A percentile compares a stretch with the other conserved stretches of the same genome.
Evolutionary conservation across 257 asterid genomes (phyloP).

Genomic region (Solanum rostratum): DNA sequence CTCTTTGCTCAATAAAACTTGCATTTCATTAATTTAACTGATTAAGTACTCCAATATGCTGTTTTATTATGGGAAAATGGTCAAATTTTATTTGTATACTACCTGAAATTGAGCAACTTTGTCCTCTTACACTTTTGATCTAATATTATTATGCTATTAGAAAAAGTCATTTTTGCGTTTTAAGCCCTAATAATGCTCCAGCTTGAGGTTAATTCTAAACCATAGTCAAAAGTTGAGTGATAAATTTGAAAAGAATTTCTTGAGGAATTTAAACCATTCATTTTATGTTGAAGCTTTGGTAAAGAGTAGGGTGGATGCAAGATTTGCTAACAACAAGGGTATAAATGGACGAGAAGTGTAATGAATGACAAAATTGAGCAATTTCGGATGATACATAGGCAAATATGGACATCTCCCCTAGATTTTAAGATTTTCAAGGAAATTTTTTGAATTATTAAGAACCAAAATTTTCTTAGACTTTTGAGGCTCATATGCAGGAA

Average conservation of each 20-base stretch:
- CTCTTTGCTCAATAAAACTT: too few species aligned
- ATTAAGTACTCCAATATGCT: not conserved
- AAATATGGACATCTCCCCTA: too few species aligned
- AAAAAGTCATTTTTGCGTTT: too few species aligned
- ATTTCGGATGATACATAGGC: not conserved
- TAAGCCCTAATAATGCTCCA: not conserved
- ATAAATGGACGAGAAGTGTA: not conserved
- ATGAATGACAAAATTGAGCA: not conserved
- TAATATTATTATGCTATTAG: not conserved
- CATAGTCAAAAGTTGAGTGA: not conserved
- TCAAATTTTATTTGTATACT: too few species aligned
- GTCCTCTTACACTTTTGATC: not conserved
- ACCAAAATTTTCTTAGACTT: not conserved
- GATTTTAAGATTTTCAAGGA: not conserved
- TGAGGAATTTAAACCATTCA: not conserved
- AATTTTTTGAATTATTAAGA: not conserved
- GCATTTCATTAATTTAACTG: not conserved
- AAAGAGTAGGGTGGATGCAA: not conserved
- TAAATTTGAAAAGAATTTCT: not conserved
- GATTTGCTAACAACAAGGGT: too few species aligned
- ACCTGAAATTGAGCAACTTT: too few species aligned
- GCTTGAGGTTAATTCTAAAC: not conserved
- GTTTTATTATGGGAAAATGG: too few species aligned
- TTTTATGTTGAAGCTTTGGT: not conserved
- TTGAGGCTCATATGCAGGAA: not conserved